Base-by-base conservation (phyloP, 805 yeast species). In the Candida maris region DNA sequence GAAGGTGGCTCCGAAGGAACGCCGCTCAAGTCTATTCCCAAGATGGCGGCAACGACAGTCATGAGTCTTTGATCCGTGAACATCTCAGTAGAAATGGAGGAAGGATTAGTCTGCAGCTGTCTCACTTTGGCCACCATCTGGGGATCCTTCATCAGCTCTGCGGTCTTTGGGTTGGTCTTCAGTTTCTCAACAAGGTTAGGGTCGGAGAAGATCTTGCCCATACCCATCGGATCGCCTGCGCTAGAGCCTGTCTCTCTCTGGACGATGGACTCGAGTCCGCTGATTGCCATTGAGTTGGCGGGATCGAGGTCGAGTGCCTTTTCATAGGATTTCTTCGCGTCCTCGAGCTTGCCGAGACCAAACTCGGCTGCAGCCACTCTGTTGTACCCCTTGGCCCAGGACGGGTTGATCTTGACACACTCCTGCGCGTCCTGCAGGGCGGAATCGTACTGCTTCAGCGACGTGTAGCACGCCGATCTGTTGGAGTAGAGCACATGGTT, bases 371-470 rank as follows among this genome's bases (percentile, higher is more conserved):
- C 89, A 41, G 86, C 99, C 24, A 84, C 83, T 64, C 99, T 81
- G 55, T 80, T 84, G 70, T 84, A 85, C 32, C 97, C 98, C 65
- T 93, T 93, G 16, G 96, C 88, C 97, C 97, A 93, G 2, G 81
- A 48, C 12, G 88, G 81, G 46, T 85, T 86, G 64, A 88, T 79
- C 52, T 76, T 73, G 36, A 84, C 79, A 65, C 96, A 84, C 55
- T 83, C 77, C 41, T 85, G 65, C 13, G 97, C 98, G 61, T 93
- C 98, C 30, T 70, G 67, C 42, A 87, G 68, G 3, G 97, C 98
- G 41, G 79, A 67, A 16, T 60, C 61, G 54, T 80, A 93, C 52
- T 88, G 67, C 54, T 79, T 78, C 65, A 79, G 64, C 5, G 96
- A 85, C 4, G 97, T 83, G 54, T 81, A 81, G 39, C 87, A 76